Base-by-base conservation (phyloP, 2,329 filamentous ascomycete species). In the Fusarium sp. region DNA sequence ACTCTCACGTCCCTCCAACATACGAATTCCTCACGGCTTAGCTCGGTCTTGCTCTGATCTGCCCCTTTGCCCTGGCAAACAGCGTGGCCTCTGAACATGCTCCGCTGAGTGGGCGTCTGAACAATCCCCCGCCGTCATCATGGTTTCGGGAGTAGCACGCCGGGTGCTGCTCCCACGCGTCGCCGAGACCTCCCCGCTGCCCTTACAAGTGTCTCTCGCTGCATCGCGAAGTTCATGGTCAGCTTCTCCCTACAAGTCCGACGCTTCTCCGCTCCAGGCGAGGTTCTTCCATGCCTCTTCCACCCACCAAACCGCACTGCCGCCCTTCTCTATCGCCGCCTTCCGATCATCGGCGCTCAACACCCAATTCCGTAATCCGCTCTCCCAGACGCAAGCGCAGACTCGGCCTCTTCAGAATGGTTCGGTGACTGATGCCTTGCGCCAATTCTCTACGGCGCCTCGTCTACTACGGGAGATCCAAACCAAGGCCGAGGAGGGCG, bases 101-200 rank as follows among this genome's bases (percentile, higher is more conserved):
- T 74, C 71, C 75, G 72, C 70, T 76, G 67, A 74, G 72, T 74
- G 62, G 71, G 61, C 67, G 61, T 76, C 59, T 76, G 31, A 77
- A 69, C 74, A 69, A 71, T 75, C 73, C 72, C 71, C 77, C 70
- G 71, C 77, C 71, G 76, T 79, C 79, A 84, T 77, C 76, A 88
- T 88, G 87, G 84, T 84, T 81, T 84, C 85, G 83, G 86, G 85
- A 81, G 83, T 84, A 79, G 83, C 86, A 78, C 86, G 86, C 77
- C 85, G 85, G 79, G 83, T 83, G 82, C 83, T 88, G 83, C 83
- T 87, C 82, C 86, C 86, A 72, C 84, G 83, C 78, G 82, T 85
- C 80, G 82, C 82, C 76, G 81, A 82, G 73, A 77, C 78, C 80
- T 79, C 72, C 37, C 48, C 69, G 31, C 57, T 71, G 20, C 27